Base-by-base conservation (phyloP, 192 early-diverging fungal genomes). In the Backusella westeae region DNA sequence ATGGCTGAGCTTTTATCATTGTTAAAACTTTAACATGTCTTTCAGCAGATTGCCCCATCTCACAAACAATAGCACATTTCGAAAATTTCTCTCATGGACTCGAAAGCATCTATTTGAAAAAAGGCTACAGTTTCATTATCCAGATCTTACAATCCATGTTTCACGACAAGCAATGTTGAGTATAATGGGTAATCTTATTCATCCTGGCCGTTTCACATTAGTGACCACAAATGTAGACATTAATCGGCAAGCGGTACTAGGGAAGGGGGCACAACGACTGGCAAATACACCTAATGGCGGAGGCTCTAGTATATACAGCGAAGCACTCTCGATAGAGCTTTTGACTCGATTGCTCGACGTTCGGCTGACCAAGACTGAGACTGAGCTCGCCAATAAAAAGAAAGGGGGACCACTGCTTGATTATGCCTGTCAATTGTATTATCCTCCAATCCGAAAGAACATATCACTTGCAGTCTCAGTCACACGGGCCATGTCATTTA, bases 331-430 rank as follows among this genome's bases (percentile, higher is more conserved):
- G 4, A 80, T 77, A 41, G 87, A 86, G 32, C 75, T 88, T 26
- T 65, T 88, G 36, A 66, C 76, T 34, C 78, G 87, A 32, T 77
- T 86, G 34, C 53, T 88, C 4, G 82, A 82, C n/a, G 80, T 80
- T n/a, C 38, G 77, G 5, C 39, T 88, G 14, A 76, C 77, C 67
- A 85, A 83, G 67, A 88, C 87, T 10, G 87, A 88, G 77, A 86
- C 86, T 83, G 87, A 88, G 68, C 75, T 88, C 8, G 41, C 38
- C 19, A 85, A 88, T 73, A 72, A 76, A 2, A 79, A 81, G 38
- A 74, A 75, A 4, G 77, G 83, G 49, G 77, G 80, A 10, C 83
- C 87, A 36, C 85, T 88, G 39, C 85, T 84, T n/a, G 87, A 88
- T 69, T 88, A 86, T 65, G 77, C 84, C 0, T 76, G 82, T 49